phyloP scores from a whole-genome alignment of 768 basidiomycete species.

The Lactarius tabidus region DNA sequence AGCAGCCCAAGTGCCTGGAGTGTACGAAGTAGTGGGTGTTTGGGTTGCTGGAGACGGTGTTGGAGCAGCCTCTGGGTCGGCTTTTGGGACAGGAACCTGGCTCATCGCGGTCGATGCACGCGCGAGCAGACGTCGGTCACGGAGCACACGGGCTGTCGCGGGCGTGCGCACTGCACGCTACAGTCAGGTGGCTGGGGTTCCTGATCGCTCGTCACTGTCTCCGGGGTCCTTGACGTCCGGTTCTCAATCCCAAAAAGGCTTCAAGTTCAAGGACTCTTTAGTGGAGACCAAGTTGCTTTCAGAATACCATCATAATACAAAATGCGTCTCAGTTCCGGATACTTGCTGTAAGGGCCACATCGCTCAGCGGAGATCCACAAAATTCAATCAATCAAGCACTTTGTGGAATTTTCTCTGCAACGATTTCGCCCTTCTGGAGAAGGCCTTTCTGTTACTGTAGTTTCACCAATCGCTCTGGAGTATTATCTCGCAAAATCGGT shows the following conservation, averaged over 20 bases:
- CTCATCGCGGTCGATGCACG: conserved; percentile 9
- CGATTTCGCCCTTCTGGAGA: background rate
- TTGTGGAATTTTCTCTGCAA: background rate
- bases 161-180: too few species aligned
- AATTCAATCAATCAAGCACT: background rate
- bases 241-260: too few species aligned
- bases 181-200: background rate
- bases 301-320: too few species aligned
- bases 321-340: background rate
- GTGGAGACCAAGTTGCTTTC: too few species aligned
- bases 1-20: conserved; percentile 16
- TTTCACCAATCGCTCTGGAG: background rate
- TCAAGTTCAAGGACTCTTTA: too few species aligned
- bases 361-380: background rate
- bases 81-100: conserved; percentile 17
- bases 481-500: background rate
- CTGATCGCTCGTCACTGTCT: background rate
- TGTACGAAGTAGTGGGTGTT: conserved; percentile 19
- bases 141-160: background rate
- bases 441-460: background rate
- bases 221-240: background rate
- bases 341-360: background rate
- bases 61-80: conserved; percentile 17
- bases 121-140: background rate
- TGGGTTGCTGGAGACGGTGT: conserved; percentile 9